These are phyloP conservation scores for Globisporangium paddicum DNA, from an alignment of 352 stramenopile genomes.

Conservation along the genomic window DNA sequence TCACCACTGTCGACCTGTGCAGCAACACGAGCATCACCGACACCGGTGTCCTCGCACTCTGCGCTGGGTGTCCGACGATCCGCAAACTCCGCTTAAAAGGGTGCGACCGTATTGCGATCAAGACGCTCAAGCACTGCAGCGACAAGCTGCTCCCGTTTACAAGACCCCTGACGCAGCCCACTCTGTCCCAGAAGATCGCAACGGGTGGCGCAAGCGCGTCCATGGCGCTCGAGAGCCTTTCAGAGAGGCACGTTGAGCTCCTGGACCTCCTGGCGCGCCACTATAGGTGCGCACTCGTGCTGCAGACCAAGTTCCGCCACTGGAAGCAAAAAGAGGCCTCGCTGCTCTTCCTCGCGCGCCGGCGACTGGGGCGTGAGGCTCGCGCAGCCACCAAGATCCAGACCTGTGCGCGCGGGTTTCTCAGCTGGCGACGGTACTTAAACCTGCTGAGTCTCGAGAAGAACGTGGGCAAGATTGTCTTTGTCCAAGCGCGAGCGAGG, in stretches of 20 bases:
- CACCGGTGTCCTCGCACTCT: slow-evolving; percentile 31
- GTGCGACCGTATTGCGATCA: slow-evolving; percentile 50
- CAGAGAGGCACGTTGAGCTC: slow-evolving; percentile 29
- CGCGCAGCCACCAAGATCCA: slow-evolving; percentile 56
- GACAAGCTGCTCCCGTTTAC: slow-evolving; percentile 38
- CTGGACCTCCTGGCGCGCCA: slow-evolving; percentile 24
- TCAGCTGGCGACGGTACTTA: slow-evolving; percentile 45
- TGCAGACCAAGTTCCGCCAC: slow-evolving; percentile 41
- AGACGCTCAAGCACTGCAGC: slow-evolving; percentile 29
- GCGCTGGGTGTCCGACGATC: slow-evolving; percentile 33
- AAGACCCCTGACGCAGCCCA: slow-evolving; percentile 17
- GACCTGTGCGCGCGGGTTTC: slow-evolving; percentile 31
- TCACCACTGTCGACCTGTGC: slow-evolving; percentile 44
- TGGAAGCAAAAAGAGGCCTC: slow-evolving; percentile 41
- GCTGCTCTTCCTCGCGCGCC: slow-evolving; percentile 31
- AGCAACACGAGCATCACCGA: slow-evolving; percentile 63
- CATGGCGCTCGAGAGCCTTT: slow-evolving; percentile 25
- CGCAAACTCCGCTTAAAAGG: slow-evolving; percentile 56
- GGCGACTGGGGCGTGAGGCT: slow-evolving; percentile 29
- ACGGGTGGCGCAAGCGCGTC: slow-evolving; percentile 27
- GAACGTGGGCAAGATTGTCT: slow-evolving; percentile 31
- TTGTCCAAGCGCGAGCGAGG: slow-evolving; percentile 39
- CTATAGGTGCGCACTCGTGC: slow-evolving; percentile 29
- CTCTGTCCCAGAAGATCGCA: slow-evolving; percentile 37
- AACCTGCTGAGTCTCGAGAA: slow-evolving; percentile 33